These are phyloP conservation scores for Hysterangium stoloniferum DNA, from an alignment of 768 basidiomycete genomes.

Conservation along the genomic window DNA sequence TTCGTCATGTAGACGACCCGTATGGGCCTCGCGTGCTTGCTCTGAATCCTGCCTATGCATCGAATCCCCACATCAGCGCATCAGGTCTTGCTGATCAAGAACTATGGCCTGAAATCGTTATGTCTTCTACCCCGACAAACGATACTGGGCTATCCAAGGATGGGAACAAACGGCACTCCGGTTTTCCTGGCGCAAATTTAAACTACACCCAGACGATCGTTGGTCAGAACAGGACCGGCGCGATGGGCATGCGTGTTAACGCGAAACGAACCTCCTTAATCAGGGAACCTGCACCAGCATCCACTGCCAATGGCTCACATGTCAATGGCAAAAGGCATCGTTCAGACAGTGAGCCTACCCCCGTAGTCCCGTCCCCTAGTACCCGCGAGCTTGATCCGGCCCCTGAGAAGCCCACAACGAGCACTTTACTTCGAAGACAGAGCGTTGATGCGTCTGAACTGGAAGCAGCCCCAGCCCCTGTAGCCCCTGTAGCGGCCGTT, in stretches of 20 bases:
- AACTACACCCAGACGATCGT: conserved; percentile 89
- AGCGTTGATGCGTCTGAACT: conserved; percentile 9
- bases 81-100: conserved; percentile 71
- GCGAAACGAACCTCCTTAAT: conserved; percentile 47
- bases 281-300: conserved; percentile 27
- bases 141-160: conserved; percentile 44
- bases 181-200: conserved; percentile 49
- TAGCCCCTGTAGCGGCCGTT: neutral
- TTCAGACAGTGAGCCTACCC: conserved; percentile 21
- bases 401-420: conserved; percentile 12
- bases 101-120: conserved; percentile 77
- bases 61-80: conserved; percentile 79
- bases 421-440: conserved; percentile 1
- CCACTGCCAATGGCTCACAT: neutral
- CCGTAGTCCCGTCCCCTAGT: conserved; percentile 11
- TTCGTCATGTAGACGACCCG: conserved; percentile 84
- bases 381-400: conserved; percentile 3
- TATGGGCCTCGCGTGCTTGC: conserved; percentile 78
- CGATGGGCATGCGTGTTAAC: conserved; percentile 66
- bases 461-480: conserved; percentile 3
- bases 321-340: conserved; percentile 6
- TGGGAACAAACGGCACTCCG: conserved; percentile 20
- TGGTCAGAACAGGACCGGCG: conserved; percentile 59
- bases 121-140: conserved; percentile 63
- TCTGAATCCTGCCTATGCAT: conserved; percentile 64